Evolutionary conservation across 352 stramenopile species (phyloP).

Genomic region (Phytophthora macrochlamydospora): DNA sequence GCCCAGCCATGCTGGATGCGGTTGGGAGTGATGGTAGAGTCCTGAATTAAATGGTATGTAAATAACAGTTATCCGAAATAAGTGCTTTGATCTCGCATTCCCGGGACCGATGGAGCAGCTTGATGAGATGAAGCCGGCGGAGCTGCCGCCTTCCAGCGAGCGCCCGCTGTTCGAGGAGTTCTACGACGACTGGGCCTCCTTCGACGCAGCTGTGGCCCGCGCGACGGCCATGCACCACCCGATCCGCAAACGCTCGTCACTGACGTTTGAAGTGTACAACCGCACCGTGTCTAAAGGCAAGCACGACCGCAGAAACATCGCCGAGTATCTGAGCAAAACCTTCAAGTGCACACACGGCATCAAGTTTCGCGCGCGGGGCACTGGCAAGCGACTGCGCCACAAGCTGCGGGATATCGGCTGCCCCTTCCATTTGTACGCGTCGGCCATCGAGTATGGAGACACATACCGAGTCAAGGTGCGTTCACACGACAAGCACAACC

Average conservation of each 20-base stretch:
- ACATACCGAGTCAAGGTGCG: constrained; percentile 81
- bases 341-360: constrained; percentile 88
- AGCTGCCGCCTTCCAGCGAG: not conserved
- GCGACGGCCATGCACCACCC: constrained; percentile 73
- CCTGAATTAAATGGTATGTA: not conserved
- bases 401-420: constrained; percentile 77
- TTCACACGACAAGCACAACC: constrained; percentile 77
- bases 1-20: not conserved
- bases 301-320: constrained; percentile 74
- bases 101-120: too few species aligned
- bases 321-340: constrained; percentile 82
- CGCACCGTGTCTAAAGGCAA: constrained; percentile 85
- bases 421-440: constrained; percentile 83
- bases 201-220: constrained; percentile 63
- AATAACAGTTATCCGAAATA: not conserved
- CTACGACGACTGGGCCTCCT: constrained; percentile 77
- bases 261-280: constrained; percentile 89
- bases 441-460: constrained; percentile 59
- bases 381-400: constrained; percentile 67
- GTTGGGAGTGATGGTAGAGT: not conserved
- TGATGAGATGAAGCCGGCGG: constrained; percentile 27
- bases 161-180: constrained; percentile 69
- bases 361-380: constrained; percentile 78
- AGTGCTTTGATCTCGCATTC: not conserved
- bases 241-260: constrained; percentile 82